Conservation (phyloP, 306 rosid species). For the Citrullus mucosospermus region DNA sequence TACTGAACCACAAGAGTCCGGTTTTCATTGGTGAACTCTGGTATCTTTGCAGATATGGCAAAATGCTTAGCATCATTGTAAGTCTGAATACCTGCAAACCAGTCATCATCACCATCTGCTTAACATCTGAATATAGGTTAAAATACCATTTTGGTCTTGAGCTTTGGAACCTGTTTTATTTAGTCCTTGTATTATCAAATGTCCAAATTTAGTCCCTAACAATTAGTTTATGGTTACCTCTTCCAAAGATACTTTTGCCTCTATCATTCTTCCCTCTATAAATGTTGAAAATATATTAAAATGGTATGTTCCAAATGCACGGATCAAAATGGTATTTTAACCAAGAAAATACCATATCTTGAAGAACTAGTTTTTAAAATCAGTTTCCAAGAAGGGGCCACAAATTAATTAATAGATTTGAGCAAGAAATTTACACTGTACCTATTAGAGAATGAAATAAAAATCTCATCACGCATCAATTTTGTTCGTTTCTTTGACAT, state of each 20-base stretch:
- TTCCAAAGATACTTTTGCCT: not conserved
- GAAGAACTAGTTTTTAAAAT: not conserved
- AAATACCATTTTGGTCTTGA: not conserved
- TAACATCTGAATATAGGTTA: not conserved
- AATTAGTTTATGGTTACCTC: not conserved
- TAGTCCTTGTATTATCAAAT: too few relatives aligned
- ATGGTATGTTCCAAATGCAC: not conserved
- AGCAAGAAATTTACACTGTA: not conserved
- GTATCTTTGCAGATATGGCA: slow-evolving; percentile 74
- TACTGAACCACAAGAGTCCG: slow-evolving; percentile 79
- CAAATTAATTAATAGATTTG: not conserved
- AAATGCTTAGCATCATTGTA: slow-evolving; percentile 80
- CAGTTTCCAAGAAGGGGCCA: not conserved
- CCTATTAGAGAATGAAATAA: not conserved
- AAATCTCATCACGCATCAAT: not conserved
- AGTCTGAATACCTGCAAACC: slow-evolving; percentile 75
- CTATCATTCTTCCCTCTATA: not conserved
- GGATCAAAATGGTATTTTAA: not conserved
- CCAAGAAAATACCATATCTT: not conserved
- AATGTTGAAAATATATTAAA: too few relatives aligned
- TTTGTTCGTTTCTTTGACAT: not conserved
- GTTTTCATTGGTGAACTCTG: slow-evolving; percentile 65
- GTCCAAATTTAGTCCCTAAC: too few relatives aligned
- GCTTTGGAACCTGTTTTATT: not conserved
- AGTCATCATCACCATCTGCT: not conserved